phyloP scores from a whole-genome alignment of 768 basidiomycete genomes.

The Boletus rubroflammeus region DNA sequence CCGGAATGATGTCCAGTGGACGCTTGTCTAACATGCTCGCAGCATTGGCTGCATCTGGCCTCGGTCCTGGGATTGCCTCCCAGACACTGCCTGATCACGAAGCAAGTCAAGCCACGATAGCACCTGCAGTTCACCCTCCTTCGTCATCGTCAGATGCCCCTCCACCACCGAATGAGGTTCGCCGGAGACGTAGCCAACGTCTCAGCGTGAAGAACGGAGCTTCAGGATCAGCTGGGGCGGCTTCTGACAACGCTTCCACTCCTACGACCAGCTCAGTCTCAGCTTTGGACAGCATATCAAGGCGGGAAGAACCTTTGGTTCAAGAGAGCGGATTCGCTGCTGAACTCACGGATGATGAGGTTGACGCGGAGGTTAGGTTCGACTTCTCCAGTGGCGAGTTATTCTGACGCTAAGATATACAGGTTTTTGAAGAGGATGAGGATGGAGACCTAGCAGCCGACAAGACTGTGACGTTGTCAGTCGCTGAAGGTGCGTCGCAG shows the following conservation, averaged over 20 bases:
- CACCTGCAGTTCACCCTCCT: slow-evolving; percentile 23
- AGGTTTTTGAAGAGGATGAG: slow-evolving; percentile 85
- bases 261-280: slow-evolving; percentile 26
- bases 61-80: slow-evolving; percentile 49
- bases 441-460: slow-evolving; percentile 72
- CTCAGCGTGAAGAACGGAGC: slow-evolving; percentile 65
- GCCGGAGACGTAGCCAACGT: slow-evolving; percentile 77
- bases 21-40: slow-evolving; percentile 88
- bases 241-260: slow-evolving; percentile 14
- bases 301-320: slow-evolving; percentile 49
- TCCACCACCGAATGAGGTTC: slow-evolving; percentile 40
- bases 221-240: slow-evolving; percentile 11
- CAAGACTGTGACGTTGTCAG: slow-evolving; percentile 81
- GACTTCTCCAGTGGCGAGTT: neutral
- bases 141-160: slow-evolving; percentile 35
- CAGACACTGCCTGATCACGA: slow-evolving; percentile 34
- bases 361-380: slow-evolving; percentile 64
- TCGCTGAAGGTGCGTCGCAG: slow-evolving; percentile 63
- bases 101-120: slow-evolving; percentile 30
- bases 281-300: slow-evolving; percentile 25
- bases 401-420: slow-evolving; percentile 13
- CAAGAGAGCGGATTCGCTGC: slow-evolving; percentile 61
- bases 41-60: slow-evolving; percentile 76
- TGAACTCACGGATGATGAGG: slow-evolving; percentile 81
- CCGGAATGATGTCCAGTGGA: slow-evolving; percentile 60